Conservation (phyloP, 2,329 filamentous ascomycete species). For the Clarireedia hainanense region DNA sequence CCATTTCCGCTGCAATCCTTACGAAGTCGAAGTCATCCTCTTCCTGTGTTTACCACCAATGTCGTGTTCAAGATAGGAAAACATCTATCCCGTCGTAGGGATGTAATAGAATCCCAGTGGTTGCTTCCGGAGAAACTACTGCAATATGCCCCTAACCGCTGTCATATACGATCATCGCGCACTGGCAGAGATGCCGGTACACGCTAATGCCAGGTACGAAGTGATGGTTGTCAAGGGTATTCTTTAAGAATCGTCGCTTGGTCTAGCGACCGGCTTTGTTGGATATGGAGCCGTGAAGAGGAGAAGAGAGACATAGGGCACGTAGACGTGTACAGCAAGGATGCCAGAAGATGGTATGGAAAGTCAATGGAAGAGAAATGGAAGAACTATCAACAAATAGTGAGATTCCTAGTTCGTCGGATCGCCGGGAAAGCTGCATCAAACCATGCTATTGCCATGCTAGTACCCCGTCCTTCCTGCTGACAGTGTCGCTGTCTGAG, state of each 20-base stretch:
- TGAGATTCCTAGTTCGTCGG: slow-evolving; percentile 4
- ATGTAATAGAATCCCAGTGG: not conserved
- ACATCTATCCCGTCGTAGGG: not conserved
- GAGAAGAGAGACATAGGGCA: not conserved
- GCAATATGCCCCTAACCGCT: slow-evolving; percentile 7
- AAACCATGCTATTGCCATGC: slow-evolving; percentile 8
- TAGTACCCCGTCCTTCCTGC: slow-evolving; percentile 4
- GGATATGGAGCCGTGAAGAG: slow-evolving; percentile 11
- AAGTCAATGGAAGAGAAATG: not conserved
- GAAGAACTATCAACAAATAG: not conserved
- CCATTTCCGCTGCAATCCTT: not conserved
- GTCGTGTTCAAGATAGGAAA: slow-evolving; percentile 1
- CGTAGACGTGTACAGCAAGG: not conserved
- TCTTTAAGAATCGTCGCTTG: not conserved
- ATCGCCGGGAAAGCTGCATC: slow-evolving; percentile 6
- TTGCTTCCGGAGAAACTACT: not conserved
- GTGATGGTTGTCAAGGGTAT: slow-evolving; percentile 1
- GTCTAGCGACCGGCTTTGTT: slow-evolving; percentile 9
- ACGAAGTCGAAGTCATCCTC: not conserved
- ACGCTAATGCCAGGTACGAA: slow-evolving; percentile 20
- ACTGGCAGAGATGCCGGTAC: slow-evolving; percentile 4
- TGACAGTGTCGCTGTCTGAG: not conserved
- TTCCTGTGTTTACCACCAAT: not conserved
- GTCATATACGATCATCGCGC: slow-evolving; percentile 11
- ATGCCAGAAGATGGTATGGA: not conserved